Evolutionary conservation across 768 basidiomycete genomes (phyloP), one percentile per base, ranked within the genome.

Genomic region (Trametes sanguinea): DNA sequence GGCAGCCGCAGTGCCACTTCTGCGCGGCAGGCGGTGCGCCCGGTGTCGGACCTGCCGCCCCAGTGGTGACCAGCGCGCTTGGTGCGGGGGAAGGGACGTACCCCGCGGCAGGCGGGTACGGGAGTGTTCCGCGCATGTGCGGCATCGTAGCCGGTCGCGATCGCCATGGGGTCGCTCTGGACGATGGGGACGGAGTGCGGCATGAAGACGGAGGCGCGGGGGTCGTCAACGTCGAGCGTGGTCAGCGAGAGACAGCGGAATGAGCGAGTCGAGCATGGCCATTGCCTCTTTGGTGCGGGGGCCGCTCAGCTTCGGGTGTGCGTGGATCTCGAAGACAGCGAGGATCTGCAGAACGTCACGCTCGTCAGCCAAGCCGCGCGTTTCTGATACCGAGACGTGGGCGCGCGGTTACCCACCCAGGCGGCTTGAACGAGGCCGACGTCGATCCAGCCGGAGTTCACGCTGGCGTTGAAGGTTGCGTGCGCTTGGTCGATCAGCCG

Each of bases 381-480:
- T 54, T 11, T 27, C 10, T 6, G 13, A 9, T 9, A 9, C 22
- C 30, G 4, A 1, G 14, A n/a, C 13, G 5, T 37, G 30, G 55
- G 47, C 35, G 62, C 17, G 14, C 2, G 73, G 81, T 62, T 30
- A 67, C 66, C 60, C 86, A 67, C 66, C 60, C 86, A 91, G 56
- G 88, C 86, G 33, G 89, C 85, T 72, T 92, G 86, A 4, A 84
- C 88, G 4, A 91, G 79, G 30, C 82, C 84, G 67, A 88, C 84
- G 63, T 92, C 88, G 11, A 92, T 80, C 85, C 87, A 88, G 16
- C 84, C 81, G 35, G 85, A 82, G 68, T 83, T 86, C 58, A 88
- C 73, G 67, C 89, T 90, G 16, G 87, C 85, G 60, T 91, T 86
- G 62, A 92, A 74, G 4, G 86, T 81, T 48, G 81, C 77, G 69